A percentile compares a stretch with the other conserved stretches of the same genome.
These are phyloP conservation scores for Mycena citricolor DNA, from an alignment of 1,284 basidiomycete species.

Conservation along the genomic window DNA sequence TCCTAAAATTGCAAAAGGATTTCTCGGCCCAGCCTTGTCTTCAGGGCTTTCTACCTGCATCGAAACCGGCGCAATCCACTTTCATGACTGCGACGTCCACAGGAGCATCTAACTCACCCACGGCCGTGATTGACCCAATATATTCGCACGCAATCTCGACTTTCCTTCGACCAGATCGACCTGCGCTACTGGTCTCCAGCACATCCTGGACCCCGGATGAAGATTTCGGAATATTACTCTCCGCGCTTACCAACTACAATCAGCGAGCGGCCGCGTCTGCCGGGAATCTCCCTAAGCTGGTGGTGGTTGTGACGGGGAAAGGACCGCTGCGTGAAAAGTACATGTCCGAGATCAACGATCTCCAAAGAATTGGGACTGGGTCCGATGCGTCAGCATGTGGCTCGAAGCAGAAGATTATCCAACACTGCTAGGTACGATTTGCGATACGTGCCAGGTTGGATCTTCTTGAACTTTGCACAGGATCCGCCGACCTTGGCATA, in stretches of 20 bases:
- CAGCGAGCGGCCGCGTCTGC: constrained; percentile 44
- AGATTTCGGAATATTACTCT: constrained; percentile 84
- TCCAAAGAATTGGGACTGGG: constrained; percentile 78
- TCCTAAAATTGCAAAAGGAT: constrained; percentile 47
- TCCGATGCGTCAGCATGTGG: constrained; percentile 86
- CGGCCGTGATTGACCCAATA: constrained; percentile 27
- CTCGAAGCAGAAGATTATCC: constrained; percentile 89
- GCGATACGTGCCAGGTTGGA: constrained; percentile 15
- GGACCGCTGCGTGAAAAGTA: constrained; percentile 79
- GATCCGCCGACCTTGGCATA: constrained; percentile 90
- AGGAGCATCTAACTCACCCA: constrained; percentile 24
- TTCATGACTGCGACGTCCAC: constrained; percentile 51
- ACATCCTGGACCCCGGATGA: constrained; percentile 99
- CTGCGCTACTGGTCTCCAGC: constrained; percentile 86
- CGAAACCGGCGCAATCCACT: constrained; percentile 56
- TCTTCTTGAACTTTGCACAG: constrained; percentile 37
- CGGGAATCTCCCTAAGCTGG: constrained; percentile 63
- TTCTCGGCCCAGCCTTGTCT: constrained; percentile 32
- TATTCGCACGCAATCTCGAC: constrained; percentile 42
- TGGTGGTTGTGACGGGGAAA: constrained; percentile 91
- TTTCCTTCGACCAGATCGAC: constrained; percentile 64
- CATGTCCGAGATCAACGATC: constrained; percentile 56
- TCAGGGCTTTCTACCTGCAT: constrained; percentile 42
- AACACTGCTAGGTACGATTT: constrained; percentile 56
- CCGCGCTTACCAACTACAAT: constrained; percentile 74